Base-by-base conservation (phyloP, 1,284 basidiomycete genomes). In the Papiliotrema laurentii region DNA sequence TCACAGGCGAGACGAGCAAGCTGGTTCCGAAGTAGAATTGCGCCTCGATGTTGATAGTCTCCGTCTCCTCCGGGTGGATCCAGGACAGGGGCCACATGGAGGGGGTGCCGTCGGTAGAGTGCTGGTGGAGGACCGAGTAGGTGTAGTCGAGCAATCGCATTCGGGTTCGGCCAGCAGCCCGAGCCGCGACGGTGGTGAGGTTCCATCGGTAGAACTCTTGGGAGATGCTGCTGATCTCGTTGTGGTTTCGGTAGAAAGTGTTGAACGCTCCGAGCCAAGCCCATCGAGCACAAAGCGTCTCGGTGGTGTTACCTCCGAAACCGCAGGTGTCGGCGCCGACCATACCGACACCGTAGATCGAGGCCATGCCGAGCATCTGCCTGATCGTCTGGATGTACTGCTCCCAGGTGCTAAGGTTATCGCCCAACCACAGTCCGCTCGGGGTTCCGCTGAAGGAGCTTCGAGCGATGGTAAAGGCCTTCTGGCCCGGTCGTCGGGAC, bases 271-370 rank as follows among this genome's bases (percentile, higher is more conserved):
- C 78, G 14, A 87, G 75, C 61, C 83, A 80, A 82, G 85, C 85
- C 86, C 86, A 87, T 24, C 86, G 79, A 53, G 81, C 83, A 69
- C 85, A 85, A 13, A 89, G 76, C 65, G 86, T 83, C 66, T 89
- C 86, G 60, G 86, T 80, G 1, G 83, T 82, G 68, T 88, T 88
- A 0, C 75, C 79, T 52, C 77, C 80, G 45, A 70, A 71, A 4
- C 69, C 69, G 41, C 71, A 85, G 1, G 81, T 80, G 55, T 86
- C 84, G 1, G 84, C 81, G 19, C 85, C 85, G 24, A 86, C 84
- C 68, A 86, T 81, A 18, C 44, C 44, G 19, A 51, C 43, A 34
- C 45, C 44, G 16, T 51, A 36, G 21, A 51, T 38, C 31, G 43
- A 25, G 3, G 50, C 50, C 39, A 56, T 47, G 18, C 19, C 24